These are phyloP conservation scores for Fusarium sp. DNA, from an alignment of 2,329 filamentous ascomycete genomes.

Conservation along the genomic window DNA sequence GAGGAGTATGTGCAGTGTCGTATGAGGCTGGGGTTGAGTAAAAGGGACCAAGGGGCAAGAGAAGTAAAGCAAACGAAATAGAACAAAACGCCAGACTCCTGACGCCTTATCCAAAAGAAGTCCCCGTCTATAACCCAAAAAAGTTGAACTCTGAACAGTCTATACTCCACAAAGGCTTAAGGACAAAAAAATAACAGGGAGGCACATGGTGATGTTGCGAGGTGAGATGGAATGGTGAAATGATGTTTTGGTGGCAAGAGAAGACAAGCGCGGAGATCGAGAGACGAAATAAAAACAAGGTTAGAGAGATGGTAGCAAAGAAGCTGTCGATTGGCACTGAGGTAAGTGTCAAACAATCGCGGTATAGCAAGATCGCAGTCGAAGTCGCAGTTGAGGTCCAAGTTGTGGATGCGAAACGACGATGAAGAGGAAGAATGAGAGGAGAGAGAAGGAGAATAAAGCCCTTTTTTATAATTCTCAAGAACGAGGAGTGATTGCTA, in stretches of 20 bases:
- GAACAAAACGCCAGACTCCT: too few species aligned
- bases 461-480: conserved; percentile 11
- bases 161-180: too few species aligned
- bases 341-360: conserved; percentile 20
- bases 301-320: not conserved
- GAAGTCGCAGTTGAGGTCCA: conserved; percentile 6
- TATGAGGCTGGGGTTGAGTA: not conserved
- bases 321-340: not conserved
- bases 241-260: not conserved
- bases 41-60: not conserved
- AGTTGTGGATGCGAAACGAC: conserved; percentile 17
- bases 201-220: not conserved
- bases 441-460: conserved; percentile 6
- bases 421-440: not conserved
- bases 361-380: conserved; percentile 18
- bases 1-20: not conserved
- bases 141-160: too few species aligned
- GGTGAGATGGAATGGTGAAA: not conserved
- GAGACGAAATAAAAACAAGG: not conserved
- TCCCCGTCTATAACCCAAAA: too few species aligned
- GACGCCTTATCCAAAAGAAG: too few species aligned
- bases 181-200: too few species aligned
- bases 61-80: not conserved
- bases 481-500: conserved; percentile 9
- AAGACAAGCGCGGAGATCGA: not conserved